Base-by-base conservation (phyloP, 2,329 filamentous ascomycete species). In the Emergomyces africanus region DNA sequence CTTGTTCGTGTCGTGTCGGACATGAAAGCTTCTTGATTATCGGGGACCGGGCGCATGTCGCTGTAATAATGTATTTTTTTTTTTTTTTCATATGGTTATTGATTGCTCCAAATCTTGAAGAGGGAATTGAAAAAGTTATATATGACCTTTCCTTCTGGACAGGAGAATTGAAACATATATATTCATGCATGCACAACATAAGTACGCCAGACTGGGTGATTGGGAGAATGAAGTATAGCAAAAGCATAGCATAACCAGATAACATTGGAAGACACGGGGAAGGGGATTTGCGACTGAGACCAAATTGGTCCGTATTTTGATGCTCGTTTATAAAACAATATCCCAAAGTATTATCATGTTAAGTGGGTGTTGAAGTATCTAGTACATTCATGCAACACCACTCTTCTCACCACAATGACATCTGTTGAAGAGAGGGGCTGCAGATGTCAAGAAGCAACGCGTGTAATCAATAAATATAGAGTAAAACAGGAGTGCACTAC, bases 21-120 rank as follows among this genome's bases (percentile, higher is more conserved):
- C 68, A 96, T 86, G 76, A 85, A 96, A 66, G 96, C 87, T 78
- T 96, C 92, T 77, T 97, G 91, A 72, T 95, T 88, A 42, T 64
- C 63, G 25, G 63, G 63, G 42, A 64, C 53, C 3, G 55, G 65
- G 46, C 66, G 64, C 39, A 69, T 60, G n/a, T 60, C 48, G 59
- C 66, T 67, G 18, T 39, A 35, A 28, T 9, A 25, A 28, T 54
- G 8, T 44, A 10, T 42, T 55, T n/a, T n/a, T n/a, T n/a, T n/a
- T n/a, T n/a, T n/a, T n/a, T n/a, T n/a, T n/a, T n/a, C n/a, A n/a
- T n/a, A n/a, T n/a, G 53, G 35, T 55, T 55, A 55, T 41, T 42
- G 20, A 20, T 28, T 15, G 2, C 20, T 46, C 46, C 28, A n/a
- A 23, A 14, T 12, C 30, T 28, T 4, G 18, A 30, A 30, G 9